Percentiles rank a stretch among this genome's conserved stretches.
Evolutionary conservation across 2,329 filamentous ascomycete species (phyloP).

Genomic region (Plenodomus biglobosus): DNA sequence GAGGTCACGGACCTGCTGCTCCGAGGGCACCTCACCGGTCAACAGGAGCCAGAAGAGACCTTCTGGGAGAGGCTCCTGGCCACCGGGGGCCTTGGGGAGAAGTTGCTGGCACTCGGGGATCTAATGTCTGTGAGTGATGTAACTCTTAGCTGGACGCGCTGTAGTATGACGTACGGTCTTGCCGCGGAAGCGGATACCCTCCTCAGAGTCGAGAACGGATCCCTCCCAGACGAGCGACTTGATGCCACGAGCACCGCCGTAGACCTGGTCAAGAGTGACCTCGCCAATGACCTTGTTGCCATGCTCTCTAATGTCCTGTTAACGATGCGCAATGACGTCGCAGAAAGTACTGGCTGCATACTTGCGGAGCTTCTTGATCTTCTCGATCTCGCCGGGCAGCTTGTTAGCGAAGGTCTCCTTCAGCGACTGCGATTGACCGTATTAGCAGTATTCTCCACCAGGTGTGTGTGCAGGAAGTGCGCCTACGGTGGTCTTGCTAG

Average conservation of each 20-base stretch:
- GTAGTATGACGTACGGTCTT: conserved; percentile 66
- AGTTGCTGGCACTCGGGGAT: conserved; percentile 98
- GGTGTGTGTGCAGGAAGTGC: conserved; percentile 4
- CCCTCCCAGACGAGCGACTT: conserved; percentile 96
- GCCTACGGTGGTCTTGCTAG: conserved; percentile 80
- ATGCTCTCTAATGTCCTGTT: conserved; percentile 64
- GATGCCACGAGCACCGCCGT: conserved; percentile 98
- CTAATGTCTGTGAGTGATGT: conserved; percentile 42
- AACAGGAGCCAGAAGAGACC: conserved; percentile 99
- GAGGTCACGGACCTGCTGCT: conserved; percentile 97
- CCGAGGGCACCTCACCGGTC: conserved; percentile 94
- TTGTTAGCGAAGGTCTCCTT: conserved; percentile 98
- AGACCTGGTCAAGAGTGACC: conserved; percentile 98
- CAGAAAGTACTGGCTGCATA: conserved; percentile 47
- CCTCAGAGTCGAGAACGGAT: conserved; percentile 95
- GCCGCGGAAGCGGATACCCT: conserved; percentile 99
- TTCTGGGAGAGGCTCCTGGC: conserved; percentile 95
- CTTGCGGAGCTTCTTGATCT: conserved; percentile 99
- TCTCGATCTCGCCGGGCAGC: conserved; percentile 93
- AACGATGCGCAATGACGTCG: conserved; percentile 20
- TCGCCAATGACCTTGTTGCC: conserved; percentile 95
- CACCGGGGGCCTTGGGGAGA: conserved; percentile 94
- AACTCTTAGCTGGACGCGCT: conserved; percentile 3
- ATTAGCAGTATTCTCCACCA: conserved; percentile 28
- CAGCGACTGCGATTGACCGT: conserved; percentile 67